Evolutionary conservation across 2,329 filamentous ascomycete genomes (phyloP).

Genomic region (Fusarium nisikadoi): DNA sequence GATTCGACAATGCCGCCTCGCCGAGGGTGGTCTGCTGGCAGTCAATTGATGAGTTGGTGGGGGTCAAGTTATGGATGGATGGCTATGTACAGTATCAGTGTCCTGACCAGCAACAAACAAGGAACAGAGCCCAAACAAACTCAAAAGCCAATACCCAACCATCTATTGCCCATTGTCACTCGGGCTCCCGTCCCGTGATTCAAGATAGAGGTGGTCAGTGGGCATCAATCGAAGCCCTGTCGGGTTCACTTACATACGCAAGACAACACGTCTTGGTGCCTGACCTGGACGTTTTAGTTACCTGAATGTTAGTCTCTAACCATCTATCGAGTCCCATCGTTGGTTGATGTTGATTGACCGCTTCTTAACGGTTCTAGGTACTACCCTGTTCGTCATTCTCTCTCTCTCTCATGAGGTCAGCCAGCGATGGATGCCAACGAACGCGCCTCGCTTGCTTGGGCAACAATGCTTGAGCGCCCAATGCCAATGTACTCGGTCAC

Average conservation of each 20-base stretch:
- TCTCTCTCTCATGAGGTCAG: constrained; percentile 44
- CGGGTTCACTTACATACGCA: constrained; percentile 42
- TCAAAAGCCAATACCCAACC: constrained; percentile 7
- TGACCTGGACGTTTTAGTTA: constrained; percentile 31
- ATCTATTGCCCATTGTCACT: background rate
- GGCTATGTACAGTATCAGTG: background rate
- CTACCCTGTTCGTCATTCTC: constrained; percentile 45
- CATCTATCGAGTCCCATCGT: constrained; percentile 27
- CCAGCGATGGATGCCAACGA: constrained; percentile 35
- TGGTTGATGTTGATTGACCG: constrained; percentile 45
- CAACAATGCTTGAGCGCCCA: constrained; percentile 48
- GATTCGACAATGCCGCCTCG: constrained; percentile 18
- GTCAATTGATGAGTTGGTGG: constrained; percentile 24
- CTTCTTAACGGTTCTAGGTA: constrained; percentile 48
- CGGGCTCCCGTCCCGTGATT: constrained; percentile 16
- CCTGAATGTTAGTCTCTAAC: background rate
- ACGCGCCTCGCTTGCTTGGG: constrained; percentile 42
- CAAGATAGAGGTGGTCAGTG: constrained; percentile 40
- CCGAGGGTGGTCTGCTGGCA: constrained; percentile 18
- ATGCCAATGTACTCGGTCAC: constrained; percentile 47
- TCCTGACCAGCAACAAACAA: constrained; percentile 1
- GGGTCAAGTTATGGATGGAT: background rate
- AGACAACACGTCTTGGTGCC: constrained; percentile 44
- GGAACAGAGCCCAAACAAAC: constrained; percentile 5
- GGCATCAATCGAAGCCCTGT: constrained; percentile 45